Conservation (phyloP, 768 basidiomycete genomes). For the Lentinula detonsa region DNA sequence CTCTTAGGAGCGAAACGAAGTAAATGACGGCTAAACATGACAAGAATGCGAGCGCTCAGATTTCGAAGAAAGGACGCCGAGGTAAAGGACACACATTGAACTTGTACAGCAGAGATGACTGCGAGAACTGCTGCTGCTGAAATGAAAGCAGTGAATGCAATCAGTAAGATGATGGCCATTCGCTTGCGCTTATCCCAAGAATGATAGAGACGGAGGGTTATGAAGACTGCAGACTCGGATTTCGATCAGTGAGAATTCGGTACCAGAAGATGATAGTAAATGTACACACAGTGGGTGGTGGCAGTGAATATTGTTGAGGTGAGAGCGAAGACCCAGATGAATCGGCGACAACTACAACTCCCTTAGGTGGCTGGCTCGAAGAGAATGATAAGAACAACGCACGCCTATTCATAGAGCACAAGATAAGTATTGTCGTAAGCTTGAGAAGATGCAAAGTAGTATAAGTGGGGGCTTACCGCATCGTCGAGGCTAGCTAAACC, state of each 20-base stretch:
- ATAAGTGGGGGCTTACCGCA: neutral
- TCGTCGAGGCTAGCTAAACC: neutral
- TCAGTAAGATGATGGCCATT: neutral
- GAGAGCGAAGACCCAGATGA: constrained; percentile 7
- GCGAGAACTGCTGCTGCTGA: neutral
- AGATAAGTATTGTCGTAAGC: neutral
- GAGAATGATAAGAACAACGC: neutral
- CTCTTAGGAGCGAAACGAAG: neutral
- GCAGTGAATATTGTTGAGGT: constrained; percentile 1
- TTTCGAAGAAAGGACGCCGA: neutral
- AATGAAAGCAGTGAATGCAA: constrained; percentile 1
- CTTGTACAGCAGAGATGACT: neutral
- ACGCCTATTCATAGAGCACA: neutral
- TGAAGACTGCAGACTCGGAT: neutral
- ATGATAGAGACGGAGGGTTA: constrained; percentile 4
- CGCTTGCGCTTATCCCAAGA: constrained; percentile 8
- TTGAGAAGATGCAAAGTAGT: neutral
- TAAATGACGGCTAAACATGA: neutral
- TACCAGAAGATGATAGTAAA: neutral
- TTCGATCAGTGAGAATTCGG: neutral
- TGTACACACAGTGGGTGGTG: constrained; percentile 6
- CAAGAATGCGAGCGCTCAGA: neutral
- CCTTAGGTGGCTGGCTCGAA: neutral
- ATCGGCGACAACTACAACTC: constrained; percentile 4
- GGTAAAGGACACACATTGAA: neutral